phyloP scores from a whole-genome alignment of 1,139 yeast genomes.

The Sugiyamaella pinicola region DNA sequence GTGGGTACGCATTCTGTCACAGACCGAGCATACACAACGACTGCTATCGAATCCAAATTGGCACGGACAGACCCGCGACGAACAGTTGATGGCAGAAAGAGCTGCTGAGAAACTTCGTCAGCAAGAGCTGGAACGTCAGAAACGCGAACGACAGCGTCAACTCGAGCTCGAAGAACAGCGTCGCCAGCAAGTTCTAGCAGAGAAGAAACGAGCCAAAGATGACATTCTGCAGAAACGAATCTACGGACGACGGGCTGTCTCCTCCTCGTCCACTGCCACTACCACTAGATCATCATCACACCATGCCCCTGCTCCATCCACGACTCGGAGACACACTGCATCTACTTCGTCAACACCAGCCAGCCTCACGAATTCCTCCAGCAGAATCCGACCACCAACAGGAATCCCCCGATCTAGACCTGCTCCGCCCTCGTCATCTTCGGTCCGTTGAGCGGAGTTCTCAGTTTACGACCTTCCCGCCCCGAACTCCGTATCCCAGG shows the following conservation, averaged over 20 bases:
- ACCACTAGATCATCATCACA: background rate
- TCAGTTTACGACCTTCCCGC: no score
- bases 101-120: slow-evolving; percentile 29
- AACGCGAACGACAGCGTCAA: slow-evolving; percentile 29
- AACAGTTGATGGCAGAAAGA: slow-evolving; percentile 33
- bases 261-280: background rate
- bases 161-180: slow-evolving; percentile 27
- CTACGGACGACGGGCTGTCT: slow-evolving; percentile 29
- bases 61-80: slow-evolving; percentile 40
- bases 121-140: slow-evolving; percentile 31
- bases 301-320: background rate
- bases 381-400: slow-evolving; percentile 18
- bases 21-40: slow-evolving; percentile 42
- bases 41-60: slow-evolving; percentile 38
- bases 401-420: slow-evolving; percentile 14
- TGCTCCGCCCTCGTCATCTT: background rate
- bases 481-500: no score
- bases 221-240: slow-evolving; percentile 31
- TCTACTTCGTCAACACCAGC: no score
- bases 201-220: slow-evolving; percentile 26
- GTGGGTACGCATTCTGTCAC: slow-evolving; percentile 43
- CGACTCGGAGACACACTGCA: background rate
- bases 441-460: background rate
- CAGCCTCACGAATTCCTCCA: slow-evolving; percentile 9
- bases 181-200: slow-evolving; percentile 27